Evolutionary conservation across 768 basidiomycete species (phyloP).

Genomic region (Phylloporus scabripes): DNA sequence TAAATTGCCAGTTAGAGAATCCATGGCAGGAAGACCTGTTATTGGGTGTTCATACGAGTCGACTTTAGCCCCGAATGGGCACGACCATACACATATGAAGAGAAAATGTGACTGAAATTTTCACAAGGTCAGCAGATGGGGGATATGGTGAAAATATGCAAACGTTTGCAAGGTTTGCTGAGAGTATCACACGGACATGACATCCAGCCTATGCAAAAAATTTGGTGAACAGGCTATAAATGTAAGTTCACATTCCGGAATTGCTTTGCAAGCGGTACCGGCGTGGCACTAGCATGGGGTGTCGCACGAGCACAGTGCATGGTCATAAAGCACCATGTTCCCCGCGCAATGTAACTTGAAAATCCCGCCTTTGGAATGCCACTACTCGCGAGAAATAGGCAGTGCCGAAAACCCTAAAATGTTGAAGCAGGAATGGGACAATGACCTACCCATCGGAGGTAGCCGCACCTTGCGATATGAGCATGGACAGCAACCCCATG

Average conservation of each 20-base stretch:
- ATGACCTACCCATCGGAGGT: slow-evolving; percentile 3
- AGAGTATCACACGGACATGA: slow-evolving; percentile 26
- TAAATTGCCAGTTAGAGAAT: not conserved
- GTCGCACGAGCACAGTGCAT: not conserved
- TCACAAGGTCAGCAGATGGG: not conserved
- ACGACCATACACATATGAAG: not conserved
- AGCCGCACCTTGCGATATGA: slow-evolving; percentile 13
- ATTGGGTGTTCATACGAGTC: not conserved
- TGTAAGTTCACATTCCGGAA: slow-evolving; percentile 16
- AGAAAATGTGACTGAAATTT: not conserved
- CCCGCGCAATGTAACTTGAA: slow-evolving; percentile 5
- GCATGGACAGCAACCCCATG: slow-evolving; percentile 14
- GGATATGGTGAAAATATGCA: slow-evolving; percentile 1
- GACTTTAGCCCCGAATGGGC: slow-evolving; percentile 3
- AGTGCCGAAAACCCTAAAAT: not conserved
- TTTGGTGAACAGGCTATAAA: slow-evolving; percentile 14
- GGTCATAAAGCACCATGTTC: slow-evolving; percentile 1
- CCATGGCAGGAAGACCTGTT: not conserved
- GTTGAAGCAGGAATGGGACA: not conserved
- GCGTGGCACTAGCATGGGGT: slow-evolving; percentile 7
- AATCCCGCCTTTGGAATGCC: not conserved
- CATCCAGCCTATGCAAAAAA: slow-evolving; percentile 13
- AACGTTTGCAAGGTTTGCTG: slow-evolving; percentile 4
- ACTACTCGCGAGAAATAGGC: not conserved
- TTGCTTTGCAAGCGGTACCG: slow-evolving; percentile 17